Evolutionary conservation across 1,284 basidiomycete genomes (phyloP).

Genomic region (Fomes fomentarius): DNA sequence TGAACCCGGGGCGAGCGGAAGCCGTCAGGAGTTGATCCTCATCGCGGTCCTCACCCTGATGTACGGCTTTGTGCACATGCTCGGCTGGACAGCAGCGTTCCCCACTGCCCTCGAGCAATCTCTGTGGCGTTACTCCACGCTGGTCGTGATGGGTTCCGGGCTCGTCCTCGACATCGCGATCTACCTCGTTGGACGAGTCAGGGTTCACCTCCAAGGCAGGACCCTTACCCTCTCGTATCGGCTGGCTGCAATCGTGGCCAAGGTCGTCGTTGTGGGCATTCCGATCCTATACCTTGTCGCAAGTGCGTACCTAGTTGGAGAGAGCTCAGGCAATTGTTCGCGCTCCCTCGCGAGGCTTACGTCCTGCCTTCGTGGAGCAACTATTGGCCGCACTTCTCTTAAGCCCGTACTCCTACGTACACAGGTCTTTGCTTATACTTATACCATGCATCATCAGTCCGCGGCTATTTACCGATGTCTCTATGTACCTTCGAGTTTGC

Average conservation of each 20-base stretch:
- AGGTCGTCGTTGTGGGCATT: background rate
- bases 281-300: background rate
- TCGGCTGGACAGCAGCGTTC: conserved; percentile 4
- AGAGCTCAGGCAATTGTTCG: conserved; percentile 6
- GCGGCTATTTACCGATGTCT: too few species aligned
- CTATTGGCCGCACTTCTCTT: background rate
- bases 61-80: conserved; percentile 10
- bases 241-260: too few species aligned
- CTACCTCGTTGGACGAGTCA: too few species aligned
- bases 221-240: too few species aligned
- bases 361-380: background rate
- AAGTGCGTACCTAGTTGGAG: background rate
- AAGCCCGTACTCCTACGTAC: too few species aligned
- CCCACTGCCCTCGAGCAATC: background rate
- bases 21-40: too few species aligned
- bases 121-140: conserved; percentile 6
- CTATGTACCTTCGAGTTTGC: too few species aligned
- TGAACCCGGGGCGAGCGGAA: too few species aligned
- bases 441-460: too few species aligned
- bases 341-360: background rate
- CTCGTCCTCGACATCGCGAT: too few species aligned
- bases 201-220: too few species aligned
- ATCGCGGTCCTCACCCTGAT: background rate
- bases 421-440: too few species aligned
- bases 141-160: background rate